phyloP scores from a whole-genome alignment of 805 yeast species.

The Cyberlindnera misumaiensis region DNA sequence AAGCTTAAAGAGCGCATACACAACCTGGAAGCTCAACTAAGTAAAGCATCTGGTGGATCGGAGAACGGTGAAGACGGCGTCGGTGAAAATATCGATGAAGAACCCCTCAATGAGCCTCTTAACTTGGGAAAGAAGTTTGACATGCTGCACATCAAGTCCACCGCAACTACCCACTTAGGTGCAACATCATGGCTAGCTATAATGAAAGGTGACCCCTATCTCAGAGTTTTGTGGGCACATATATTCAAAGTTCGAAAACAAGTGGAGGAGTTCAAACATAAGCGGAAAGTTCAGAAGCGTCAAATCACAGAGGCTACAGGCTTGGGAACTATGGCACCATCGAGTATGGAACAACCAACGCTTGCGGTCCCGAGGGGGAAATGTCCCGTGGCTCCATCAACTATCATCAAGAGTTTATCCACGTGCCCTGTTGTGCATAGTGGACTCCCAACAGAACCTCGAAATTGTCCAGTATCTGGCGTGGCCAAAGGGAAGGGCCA shows the following conservation, averaged over 20 bases:
- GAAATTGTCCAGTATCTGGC: slow-evolving; percentile 2
- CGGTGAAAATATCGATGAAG: background rate
- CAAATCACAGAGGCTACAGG: background rate
- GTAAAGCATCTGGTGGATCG: background rate
- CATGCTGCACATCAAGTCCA: slow-evolving; percentile 36
- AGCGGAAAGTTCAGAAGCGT: background rate
- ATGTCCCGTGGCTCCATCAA: slow-evolving; percentile 21
- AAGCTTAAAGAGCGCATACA: slow-evolving; percentile 52
- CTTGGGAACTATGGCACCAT: background rate
- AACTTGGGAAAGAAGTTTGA: slow-evolving; percentile 37
- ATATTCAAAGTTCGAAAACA: slow-evolving; percentile 36
- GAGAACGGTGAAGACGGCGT: slow-evolving; percentile 4
- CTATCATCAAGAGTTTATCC: background rate
- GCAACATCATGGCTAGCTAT: slow-evolving; percentile 54
- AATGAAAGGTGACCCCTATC: slow-evolving; percentile 51
- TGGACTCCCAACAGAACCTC: background rate
- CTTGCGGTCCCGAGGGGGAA: slow-evolving; percentile 8
- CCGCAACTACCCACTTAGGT: slow-evolving; percentile 39
- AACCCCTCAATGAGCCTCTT: slow-evolving; percentile 18
- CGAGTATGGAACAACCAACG: background rate
- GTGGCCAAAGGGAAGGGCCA: background rate
- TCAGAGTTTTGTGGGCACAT: slow-evolving; percentile 48
- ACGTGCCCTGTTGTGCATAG: background rate
- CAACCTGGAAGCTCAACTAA: slow-evolving; percentile 31
- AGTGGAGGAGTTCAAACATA: slow-evolving; percentile 22